Conservation (phyloP, 352 stramenopile genomes). For the Phytophthora citricola region DNA sequence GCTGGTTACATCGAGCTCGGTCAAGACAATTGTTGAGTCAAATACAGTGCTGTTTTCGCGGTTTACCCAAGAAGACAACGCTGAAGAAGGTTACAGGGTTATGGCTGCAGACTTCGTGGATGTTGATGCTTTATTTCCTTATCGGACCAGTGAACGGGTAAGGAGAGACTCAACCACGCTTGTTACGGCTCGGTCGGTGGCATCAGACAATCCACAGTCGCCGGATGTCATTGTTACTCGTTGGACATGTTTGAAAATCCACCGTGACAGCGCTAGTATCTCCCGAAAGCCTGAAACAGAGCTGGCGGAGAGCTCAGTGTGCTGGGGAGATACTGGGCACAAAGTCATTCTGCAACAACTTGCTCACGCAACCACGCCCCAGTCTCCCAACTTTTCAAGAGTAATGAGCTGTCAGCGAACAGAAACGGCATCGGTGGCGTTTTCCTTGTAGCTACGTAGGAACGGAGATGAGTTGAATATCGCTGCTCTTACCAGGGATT, state of each 20-base stretch:
- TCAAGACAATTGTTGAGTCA: slow-evolving; percentile 18
- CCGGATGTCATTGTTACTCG: slow-evolving; percentile 30
- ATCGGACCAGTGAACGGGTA: slow-evolving; percentile 30
- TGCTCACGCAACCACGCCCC: slow-evolving; percentile 3
- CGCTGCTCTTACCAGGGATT: no score
- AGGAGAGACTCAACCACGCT: slow-evolving; percentile 41
- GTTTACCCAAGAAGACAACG: background rate
- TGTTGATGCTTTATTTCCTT: slow-evolving; percentile 49
- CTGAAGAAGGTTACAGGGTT: slow-evolving; percentile 13
- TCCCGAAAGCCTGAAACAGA: slow-evolving; percentile 19
- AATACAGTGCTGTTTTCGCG: slow-evolving; percentile 27
- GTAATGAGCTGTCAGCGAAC: background rate
- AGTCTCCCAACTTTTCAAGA: background rate
- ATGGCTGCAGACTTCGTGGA: slow-evolving; percentile 42
- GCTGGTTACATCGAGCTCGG: slow-evolving; percentile 35
- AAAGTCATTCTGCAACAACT: slow-evolving; percentile 22
- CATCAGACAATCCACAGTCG: background rate
- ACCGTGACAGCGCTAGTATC: background rate
- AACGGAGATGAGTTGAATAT: no score
- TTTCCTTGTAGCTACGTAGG: background rate
- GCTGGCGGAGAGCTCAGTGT: slow-evolving; percentile 25
- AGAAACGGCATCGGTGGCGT: background rate
- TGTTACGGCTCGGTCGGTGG: slow-evolving; percentile 3
- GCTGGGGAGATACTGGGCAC: slow-evolving; percentile 17
- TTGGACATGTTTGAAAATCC: slow-evolving; percentile 28